A percentile compares a stretch with the other conserved stretches of the same genome.
Evolutionary conservation across 176 grass and related monocot species (phyloP).

Genomic region (Poa annua): DNA sequence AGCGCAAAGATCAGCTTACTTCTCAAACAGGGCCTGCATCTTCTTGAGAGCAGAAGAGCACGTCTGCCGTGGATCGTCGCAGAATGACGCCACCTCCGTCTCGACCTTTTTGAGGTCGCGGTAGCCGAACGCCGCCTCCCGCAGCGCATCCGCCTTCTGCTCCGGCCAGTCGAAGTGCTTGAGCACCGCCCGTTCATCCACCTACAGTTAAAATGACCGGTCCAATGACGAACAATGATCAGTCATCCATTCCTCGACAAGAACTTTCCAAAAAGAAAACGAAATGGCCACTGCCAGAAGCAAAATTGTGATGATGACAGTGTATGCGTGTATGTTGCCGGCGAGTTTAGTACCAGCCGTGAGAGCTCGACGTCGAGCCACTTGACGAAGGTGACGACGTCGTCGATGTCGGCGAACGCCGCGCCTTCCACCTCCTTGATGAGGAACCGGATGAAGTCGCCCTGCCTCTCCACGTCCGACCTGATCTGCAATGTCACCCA

Average conservation of each 20-base stretch:
- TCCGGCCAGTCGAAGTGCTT: constrained; percentile 99
- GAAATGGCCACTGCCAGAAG: not conserved
- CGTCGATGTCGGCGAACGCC: constrained; percentile 72
- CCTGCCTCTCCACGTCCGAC: constrained; percentile 89
- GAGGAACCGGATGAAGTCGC: constrained; percentile 87
- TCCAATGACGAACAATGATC: not conserved
- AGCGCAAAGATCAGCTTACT: constrained; percentile 46
- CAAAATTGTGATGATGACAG: not conserved
- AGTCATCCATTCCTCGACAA: not conserved
- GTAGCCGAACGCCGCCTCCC: constrained; percentile 89
- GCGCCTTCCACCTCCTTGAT: constrained; percentile 83
- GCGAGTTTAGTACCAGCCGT: constrained; percentile 52
- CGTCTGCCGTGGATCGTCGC: constrained; percentile 58
- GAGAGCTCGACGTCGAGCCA: constrained; percentile 99
- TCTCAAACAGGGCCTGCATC: constrained; percentile 87
- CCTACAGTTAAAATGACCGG: constrained; percentile 33
- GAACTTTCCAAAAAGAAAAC: too few relatives aligned
- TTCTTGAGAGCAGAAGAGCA: constrained; percentile 84
- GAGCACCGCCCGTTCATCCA: constrained; percentile 89
- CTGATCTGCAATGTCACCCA: constrained; percentile 61
- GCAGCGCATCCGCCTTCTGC: constrained; percentile 85
- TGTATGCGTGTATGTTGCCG: too few relatives aligned
- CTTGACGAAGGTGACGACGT: constrained; percentile 95
- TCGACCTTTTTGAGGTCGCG: constrained; percentile 85
- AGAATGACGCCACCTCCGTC: constrained; percentile 61